Conservation (phyloP, 1,284 basidiomycete genomes). For the Boletus mariae region DNA sequence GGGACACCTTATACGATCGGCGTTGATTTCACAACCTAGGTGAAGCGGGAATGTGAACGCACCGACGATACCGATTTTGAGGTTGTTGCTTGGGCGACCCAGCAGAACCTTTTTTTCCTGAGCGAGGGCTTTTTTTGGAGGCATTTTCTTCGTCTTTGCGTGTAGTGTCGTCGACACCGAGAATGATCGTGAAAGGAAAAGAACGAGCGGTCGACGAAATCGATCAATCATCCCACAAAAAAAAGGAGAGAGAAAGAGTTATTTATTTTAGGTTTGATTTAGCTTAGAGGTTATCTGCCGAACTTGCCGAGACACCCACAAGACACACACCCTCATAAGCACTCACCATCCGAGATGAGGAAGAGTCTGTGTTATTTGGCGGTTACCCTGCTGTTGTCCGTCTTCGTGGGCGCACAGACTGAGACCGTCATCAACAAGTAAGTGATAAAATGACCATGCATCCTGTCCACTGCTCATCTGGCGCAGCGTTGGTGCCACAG, state of each 20-base stretch:
- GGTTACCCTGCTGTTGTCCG: slow-evolving; percentile 30
- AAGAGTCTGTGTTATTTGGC: slow-evolving; percentile 16
- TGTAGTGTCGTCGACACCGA: slow-evolving; percentile 20
- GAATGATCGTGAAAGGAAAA: slow-evolving; percentile 21
- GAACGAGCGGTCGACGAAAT: slow-evolving; percentile 23
- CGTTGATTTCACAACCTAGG: slow-evolving; percentile 13
- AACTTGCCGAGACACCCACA: slow-evolving; percentile 13
- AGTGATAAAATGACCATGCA: slow-evolving; percentile 15
- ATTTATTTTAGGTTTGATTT: slow-evolving; percentile 7
- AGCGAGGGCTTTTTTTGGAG: slow-evolving; percentile 75
- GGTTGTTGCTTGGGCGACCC: slow-evolving; percentile 89
- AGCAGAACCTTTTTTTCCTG: slow-evolving; percentile 84
- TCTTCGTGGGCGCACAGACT: slow-evolving; percentile 43
- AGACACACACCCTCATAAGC: neutral
- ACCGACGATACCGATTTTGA: slow-evolving; percentile 97
- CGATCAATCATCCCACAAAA: slow-evolving; percentile 35
- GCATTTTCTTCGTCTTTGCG: slow-evolving; percentile 64
- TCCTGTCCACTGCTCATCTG: slow-evolving; percentile 11
- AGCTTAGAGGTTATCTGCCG: slow-evolving; percentile 23
- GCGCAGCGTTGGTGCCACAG: slow-evolving; percentile 47
- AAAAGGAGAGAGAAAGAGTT: slow-evolving; percentile 7
- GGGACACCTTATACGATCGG: slow-evolving; percentile 62
- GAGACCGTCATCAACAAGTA: slow-evolving; percentile 44
- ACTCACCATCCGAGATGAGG: slow-evolving; percentile 19
- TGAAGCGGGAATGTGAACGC: slow-evolving; percentile 34